Base-by-base conservation (phyloP, 805 yeast genomes). In the Wickerhamiella musiphila region DNA sequence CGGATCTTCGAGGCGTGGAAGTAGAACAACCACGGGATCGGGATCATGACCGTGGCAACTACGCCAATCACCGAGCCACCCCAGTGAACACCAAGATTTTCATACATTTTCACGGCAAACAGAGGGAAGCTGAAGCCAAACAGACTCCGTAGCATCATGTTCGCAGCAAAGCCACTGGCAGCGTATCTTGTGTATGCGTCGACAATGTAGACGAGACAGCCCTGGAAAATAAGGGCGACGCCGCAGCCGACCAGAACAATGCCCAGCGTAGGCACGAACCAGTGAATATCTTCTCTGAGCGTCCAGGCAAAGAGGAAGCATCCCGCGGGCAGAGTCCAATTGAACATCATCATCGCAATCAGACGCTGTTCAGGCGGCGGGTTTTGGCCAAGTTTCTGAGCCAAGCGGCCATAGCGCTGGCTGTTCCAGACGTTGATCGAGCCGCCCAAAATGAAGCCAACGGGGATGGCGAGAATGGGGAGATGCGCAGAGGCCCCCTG, bases 261-360 rank as follows among this genome's bases (percentile, higher is more conserved):
- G 6, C 73, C 77, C 25, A 72, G 50, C 52, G 65, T 57, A 14
- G 75, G 78, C 8, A 63, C 67, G 11, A 64, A 48, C 73, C 73
- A 68, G 31, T 57, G 69, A 14, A 63, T 49, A 7, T 41, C 41
- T 29, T 52, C 50, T 19, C 48, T 44, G 34, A 70, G 65, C 0
- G 76, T 58, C 81, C 81, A 75, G 6, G 75, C 77, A 44, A 70
- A 60, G 48, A 73, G 51, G 44, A 74, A 68, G 28, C 71, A 53
- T 9, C 76, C 76, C 15, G 54, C 58, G 1, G 73, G 66, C 51
- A 70, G 56, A 23, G 62, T 40, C 56, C 58, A 55, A 49, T 60
- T 40, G 54, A 60, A 41, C 44, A 39, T 23, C 68, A 61, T 68
- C 68, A 71, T 62, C 2, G 69, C 57, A 6, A 62, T 63, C 37